phyloP scores from a whole-genome alignment of 176 grass and related monocot species.

The Urochloa ruziziensis region DNA sequence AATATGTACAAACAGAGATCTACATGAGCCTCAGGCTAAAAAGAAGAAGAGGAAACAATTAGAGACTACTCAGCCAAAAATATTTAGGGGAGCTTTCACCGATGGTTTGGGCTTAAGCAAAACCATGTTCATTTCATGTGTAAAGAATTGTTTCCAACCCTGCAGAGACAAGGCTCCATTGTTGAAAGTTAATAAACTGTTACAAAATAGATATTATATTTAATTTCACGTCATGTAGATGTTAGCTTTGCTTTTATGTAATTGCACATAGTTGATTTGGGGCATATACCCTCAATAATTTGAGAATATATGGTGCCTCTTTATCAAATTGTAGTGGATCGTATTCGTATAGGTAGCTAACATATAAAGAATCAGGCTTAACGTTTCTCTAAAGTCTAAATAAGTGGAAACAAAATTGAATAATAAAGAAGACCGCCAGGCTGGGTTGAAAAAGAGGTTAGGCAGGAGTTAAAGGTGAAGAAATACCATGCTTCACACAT shows the following conservation, averaged over 20 bases:
- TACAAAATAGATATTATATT: not conserved
- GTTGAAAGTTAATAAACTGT: no score
- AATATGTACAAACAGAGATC: no score
- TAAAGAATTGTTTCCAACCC: no score
- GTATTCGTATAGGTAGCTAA: not conserved
- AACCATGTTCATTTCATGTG: no score
- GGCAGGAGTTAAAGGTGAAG: slow-evolving; percentile 17
- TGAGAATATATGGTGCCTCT: not conserved
- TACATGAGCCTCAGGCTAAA: no score
- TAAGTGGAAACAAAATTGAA: not conserved
- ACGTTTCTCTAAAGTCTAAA: not conserved
- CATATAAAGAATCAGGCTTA: not conserved
- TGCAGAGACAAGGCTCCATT: no score
- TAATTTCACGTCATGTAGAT: not conserved
- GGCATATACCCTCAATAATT: slow-evolving; percentile 20
- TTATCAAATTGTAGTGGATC: not conserved
- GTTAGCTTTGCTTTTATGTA: not conserved
- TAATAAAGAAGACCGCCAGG: not conserved
- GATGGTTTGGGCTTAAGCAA: no score
- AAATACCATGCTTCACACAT: slow-evolving; percentile 8
- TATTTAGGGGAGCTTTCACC: no score
- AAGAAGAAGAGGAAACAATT: no score
- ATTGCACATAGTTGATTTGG: not conserved
- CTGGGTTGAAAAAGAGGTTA: slow-evolving; percentile 19
- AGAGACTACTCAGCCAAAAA: no score